phyloP scores from a whole-genome alignment of 73 alveolate genomes.

The Paramecium tetraurelia region DNA sequence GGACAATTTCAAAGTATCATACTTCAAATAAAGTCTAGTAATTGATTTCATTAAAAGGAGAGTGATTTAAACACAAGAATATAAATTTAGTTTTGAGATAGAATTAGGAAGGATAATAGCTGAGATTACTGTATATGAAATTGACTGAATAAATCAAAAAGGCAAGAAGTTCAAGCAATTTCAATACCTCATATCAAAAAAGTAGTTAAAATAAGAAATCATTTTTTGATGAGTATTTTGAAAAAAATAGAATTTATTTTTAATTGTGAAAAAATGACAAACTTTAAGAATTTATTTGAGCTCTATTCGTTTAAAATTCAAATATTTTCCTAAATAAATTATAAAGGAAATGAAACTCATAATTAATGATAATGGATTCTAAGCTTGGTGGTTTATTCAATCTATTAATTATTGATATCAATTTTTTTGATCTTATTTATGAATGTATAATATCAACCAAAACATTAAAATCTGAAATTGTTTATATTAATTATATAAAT shows the following conservation, averaged over 20 bases:
- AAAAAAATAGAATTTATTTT: conserved; percentile 22
- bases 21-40: conserved; percentile 55
- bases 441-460: too few relatives aligned
- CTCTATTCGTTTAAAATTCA: too few relatives aligned
- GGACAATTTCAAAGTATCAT: background rate
- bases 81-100: too few relatives aligned
- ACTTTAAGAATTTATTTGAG: background rate
- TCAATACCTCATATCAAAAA: background rate
- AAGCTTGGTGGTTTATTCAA: conserved; percentile 10
- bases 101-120: background rate
- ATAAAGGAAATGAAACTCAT: conserved; percentile 20
- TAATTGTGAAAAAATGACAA: conserved; percentile 2
- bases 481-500: too few relatives aligned
- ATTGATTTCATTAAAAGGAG: too few relatives aligned
- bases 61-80: too few relatives aligned
- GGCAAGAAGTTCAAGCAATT: background rate
- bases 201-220: background rate
- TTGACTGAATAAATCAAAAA: background rate
- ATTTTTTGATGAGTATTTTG: background rate
- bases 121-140: background rate
- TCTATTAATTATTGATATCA: background rate
- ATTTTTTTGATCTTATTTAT: background rate
- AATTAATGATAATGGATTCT: background rate
- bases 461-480: too few relatives aligned
- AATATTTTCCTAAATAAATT: conserved; percentile 15